Percentiles rank a stretch among this genome's conserved stretches.
These are phyloP conservation scores for Aspergillus melleus DNA, from an alignment of 2,329 filamentous ascomycete species.

Conservation along the genomic window DNA sequence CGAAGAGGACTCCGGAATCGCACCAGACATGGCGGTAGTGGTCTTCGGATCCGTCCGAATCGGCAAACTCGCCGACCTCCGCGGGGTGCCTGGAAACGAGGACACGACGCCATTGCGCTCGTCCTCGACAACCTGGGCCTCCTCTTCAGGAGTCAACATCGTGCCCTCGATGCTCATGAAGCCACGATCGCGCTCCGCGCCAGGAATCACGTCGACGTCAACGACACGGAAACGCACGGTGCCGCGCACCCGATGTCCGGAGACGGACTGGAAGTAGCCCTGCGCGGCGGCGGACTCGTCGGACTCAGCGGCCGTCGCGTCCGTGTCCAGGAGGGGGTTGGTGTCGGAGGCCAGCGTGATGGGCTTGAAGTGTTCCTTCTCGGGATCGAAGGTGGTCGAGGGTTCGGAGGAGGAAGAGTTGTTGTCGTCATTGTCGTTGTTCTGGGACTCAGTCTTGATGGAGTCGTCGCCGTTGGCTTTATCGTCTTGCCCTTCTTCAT, in stretches of 20 bases:
- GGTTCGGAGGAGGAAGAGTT: constrained; percentile 19
- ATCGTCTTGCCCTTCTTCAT: constrained; percentile 22
- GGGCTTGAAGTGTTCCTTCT: constrained; percentile 43
- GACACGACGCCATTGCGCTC: constrained; percentile 47
- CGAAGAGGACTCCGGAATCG: constrained; percentile 8
- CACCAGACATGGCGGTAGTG: constrained; percentile 20
- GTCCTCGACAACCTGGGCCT: constrained; percentile 59
- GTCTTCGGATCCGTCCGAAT: constrained; percentile 3
- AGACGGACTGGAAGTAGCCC: constrained; percentile 75
- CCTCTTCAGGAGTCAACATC: constrained; percentile 70
- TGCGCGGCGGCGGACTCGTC: constrained; percentile 56
- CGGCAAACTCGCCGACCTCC: constrained; percentile 7
- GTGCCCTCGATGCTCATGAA: constrained; percentile 86
- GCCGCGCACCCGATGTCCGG: constrained; percentile 68
- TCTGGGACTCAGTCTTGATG: constrained; percentile 10
- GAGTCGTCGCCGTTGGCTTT: not conserved
- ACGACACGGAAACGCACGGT: constrained; percentile 75
- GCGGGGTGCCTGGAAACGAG: constrained; percentile 25
- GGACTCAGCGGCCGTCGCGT: constrained; percentile 42
- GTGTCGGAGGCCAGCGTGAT: constrained; percentile 34
- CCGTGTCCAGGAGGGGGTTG: constrained; percentile 28
- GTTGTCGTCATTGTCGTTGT: constrained; percentile 20
- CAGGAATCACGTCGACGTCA: constrained; percentile 73
- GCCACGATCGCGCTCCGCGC: constrained; percentile 68
- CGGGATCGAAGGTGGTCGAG: constrained; percentile 31